Percentiles rank a stretch among this genome's conserved stretches.
Evolutionary conservation across 192 early-diverging fungal species (phyloP).

Genomic region (Coemansia sp.): DNA sequence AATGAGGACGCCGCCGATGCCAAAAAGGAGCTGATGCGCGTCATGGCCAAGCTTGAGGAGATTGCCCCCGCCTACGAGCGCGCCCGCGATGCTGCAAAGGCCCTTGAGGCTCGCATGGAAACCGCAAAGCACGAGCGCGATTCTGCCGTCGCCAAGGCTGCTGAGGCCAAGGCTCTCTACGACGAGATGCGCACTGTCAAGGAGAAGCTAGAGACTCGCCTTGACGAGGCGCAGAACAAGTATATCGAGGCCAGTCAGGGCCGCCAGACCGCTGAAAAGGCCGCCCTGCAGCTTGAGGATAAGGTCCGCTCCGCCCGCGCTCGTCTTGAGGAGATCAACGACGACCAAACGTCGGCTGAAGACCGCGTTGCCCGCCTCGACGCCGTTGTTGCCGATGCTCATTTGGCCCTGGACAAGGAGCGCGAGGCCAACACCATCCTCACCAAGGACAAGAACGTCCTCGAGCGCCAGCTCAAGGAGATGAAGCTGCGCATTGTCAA

Average conservation of each 20-base stretch:
- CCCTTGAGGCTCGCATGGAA: constrained; percentile 61
- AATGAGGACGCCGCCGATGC: constrained; percentile 75
- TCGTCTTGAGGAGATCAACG: constrained; percentile 73
- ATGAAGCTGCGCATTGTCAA: constrained; percentile 74
- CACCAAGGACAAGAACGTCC: constrained; percentile 69
- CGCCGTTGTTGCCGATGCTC: constrained; percentile 51
- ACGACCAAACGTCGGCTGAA: constrained; percentile 61
- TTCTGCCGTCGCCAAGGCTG: constrained; percentile 40
- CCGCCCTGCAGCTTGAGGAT: constrained; percentile 68
- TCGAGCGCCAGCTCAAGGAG: constrained; percentile 88
- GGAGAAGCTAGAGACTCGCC: constrained; percentile 68
- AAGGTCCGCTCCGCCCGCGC: constrained; percentile 74
- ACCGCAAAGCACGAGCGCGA: constrained; percentile 66
- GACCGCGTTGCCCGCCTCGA: constrained; percentile 65
- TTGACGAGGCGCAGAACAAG: constrained; percentile 69
- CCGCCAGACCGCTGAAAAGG: constrained; percentile 70
- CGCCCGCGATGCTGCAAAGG: constrained; percentile 60
- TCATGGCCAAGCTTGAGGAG: constrained; percentile 71
- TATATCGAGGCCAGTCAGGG: constrained; percentile 67
- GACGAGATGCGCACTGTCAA: constrained; percentile 69
- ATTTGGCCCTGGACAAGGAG: constrained; percentile 66
- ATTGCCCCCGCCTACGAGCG: constrained; percentile 54
- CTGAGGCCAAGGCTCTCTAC: constrained; percentile 69
- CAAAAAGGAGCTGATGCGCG: constrained; percentile 72
- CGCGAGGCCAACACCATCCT: constrained; percentile 70